These are phyloP conservation scores for Prototheca wickerhamii DNA, from an alignment of 163 green algal species.

Conservation along the genomic window DNA sequence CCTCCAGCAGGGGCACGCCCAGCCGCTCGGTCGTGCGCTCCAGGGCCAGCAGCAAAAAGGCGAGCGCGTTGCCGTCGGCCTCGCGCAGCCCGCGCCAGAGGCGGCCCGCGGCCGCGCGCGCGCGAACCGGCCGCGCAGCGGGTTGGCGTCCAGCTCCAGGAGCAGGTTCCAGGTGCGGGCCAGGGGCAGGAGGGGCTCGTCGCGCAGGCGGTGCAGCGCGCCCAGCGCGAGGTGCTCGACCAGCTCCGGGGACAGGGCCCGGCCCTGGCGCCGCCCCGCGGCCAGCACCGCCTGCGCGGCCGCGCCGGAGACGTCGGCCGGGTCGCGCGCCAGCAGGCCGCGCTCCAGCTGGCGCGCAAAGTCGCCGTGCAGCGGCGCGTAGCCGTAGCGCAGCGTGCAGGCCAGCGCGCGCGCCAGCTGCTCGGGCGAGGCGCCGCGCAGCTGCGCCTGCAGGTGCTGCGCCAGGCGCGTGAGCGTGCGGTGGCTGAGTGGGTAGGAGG, in stretches of 20 bases:
- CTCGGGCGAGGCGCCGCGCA: not conserved
- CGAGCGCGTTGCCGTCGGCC: not conserved
- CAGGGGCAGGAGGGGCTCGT: not conserved
- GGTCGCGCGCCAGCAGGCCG: no score
- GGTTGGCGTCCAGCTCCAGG: conserved; percentile 5
- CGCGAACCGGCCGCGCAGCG: not conserved
- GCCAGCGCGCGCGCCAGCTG: not conserved
- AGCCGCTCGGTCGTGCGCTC: no score
- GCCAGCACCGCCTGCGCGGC: not conserved
- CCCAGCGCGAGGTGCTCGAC: not conserved
- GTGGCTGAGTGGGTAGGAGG: not conserved
- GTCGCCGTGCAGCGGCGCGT: not conserved
- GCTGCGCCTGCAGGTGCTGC: not conserved
- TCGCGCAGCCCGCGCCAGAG: not conserved
- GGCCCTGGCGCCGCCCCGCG: not conserved
- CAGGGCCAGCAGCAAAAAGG: not conserved
- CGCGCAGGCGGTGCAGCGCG: conserved; percentile 4
- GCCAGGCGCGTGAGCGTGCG: not conserved
- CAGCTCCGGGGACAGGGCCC: not conserved
- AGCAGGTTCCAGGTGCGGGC: not conserved
- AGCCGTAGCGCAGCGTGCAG: not conserved
- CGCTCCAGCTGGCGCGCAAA: no score
- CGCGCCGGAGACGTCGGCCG: not conserved
- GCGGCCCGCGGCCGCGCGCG: not conserved
- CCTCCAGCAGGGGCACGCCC: not conserved